Conservation (phyloP, 2,329 filamentous ascomycete genomes). For the Beauveria sp. region DNA sequence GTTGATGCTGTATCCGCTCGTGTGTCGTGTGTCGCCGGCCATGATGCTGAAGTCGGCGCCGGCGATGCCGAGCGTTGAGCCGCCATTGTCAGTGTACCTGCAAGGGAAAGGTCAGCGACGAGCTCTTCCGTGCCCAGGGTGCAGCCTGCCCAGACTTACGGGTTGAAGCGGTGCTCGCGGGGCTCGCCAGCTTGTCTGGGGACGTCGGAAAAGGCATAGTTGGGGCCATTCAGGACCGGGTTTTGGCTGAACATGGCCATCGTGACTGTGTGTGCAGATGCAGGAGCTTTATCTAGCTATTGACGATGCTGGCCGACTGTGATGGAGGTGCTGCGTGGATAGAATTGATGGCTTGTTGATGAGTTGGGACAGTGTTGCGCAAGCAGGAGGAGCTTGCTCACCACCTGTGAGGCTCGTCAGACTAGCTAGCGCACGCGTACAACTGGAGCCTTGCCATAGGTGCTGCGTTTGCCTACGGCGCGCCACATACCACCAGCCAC, state of each 20-base stretch:
- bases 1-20: slow-evolving; percentile 98
- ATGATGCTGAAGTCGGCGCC: slow-evolving; percentile 93
- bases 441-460: slow-evolving; percentile 12
- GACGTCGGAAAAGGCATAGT: slow-evolving; percentile 59
- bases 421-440: slow-evolving; percentile 13
- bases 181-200: slow-evolving; percentile 48
- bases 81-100: slow-evolving; percentile 96
- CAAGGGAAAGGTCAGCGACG: background rate
- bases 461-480: background rate
- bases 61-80: slow-evolving; percentile 89
- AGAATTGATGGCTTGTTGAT: slow-evolving; percentile 5
- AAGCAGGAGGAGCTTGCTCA: slow-evolving; percentile 9
- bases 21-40: slow-evolving; percentile 93
- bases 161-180: slow-evolving; percentile 80
- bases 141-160: slow-evolving; percentile 45
- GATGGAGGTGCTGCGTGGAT: slow-evolving; percentile 6
- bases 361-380: background rate
- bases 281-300: background rate
- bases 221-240: slow-evolving; percentile 59
- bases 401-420: background rate
- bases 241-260: slow-evolving; percentile 68
- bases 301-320: background rate
- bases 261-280: slow-evolving; percentile 20
- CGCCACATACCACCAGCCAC: slow-evolving; percentile 1
- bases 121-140: background rate